phyloP scores from a whole-genome alignment of 805 yeast genomes.

The Blastobotrys terrestris region DNA sequence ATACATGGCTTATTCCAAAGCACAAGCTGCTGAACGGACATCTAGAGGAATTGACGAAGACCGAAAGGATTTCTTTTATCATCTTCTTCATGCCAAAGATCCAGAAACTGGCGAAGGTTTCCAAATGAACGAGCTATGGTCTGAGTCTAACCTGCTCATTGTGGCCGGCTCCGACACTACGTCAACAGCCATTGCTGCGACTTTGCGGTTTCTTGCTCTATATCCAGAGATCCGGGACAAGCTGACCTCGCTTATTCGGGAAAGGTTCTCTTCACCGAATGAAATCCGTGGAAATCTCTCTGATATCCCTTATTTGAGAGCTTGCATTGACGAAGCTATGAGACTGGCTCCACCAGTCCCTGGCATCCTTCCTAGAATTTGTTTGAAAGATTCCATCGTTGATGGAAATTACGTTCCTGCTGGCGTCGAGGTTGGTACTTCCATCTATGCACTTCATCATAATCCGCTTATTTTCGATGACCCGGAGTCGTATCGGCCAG shows the following conservation, averaged over 20 bases:
- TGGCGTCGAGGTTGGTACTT: constrained; percentile 14
- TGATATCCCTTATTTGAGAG: constrained; percentile 13
- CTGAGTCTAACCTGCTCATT: constrained; percentile 16
- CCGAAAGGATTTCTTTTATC: constrained; percentile 15
- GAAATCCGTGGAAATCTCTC: constrained; percentile 11
- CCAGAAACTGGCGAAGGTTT: constrained; percentile 18
- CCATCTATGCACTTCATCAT: constrained; percentile 49
- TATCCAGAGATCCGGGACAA: constrained; percentile 41
- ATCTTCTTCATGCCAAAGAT: constrained; percentile 15
- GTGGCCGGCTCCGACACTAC: constrained; percentile 19
- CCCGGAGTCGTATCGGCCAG: constrained; percentile 50
- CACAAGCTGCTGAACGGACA: constrained; percentile 16
- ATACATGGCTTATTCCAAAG: constrained; percentile 15
- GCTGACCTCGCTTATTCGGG: constrained; percentile 9
- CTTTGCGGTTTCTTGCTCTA: constrained; percentile 23
- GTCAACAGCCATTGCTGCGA: constrained; percentile 14
- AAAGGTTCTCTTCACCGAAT: constrained; percentile 8
- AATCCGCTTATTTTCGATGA: constrained; percentile 43
- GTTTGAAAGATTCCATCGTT: constrained; percentile 8
- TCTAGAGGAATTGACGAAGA: constrained; percentile 12
- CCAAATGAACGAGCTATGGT: constrained; percentile 15
- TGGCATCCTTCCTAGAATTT: constrained; percentile 16
- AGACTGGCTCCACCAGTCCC: constrained; percentile 18
- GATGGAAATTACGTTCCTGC: constrained; percentile 12
- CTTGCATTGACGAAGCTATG: constrained; percentile 18